Evolutionary conservation across 129 eudicot species (phyloP), one percentile per base, ranked within the genome.

Genomic region (Silybum marianum): DNA sequence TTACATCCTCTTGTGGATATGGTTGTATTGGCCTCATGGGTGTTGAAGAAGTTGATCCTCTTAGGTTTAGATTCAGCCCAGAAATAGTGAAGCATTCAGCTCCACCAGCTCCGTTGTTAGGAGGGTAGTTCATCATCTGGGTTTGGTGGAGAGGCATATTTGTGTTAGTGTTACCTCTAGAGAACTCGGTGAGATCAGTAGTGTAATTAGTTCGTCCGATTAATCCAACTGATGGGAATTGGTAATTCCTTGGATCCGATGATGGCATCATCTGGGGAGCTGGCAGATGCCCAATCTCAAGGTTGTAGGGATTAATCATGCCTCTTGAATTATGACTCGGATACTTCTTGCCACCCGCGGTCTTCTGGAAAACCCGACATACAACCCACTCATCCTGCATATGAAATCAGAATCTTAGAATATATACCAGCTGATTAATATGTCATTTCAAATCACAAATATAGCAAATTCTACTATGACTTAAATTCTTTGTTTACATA

Each of bases 371-470:
- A 19, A 92, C 93, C 2, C 97, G 88, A 77, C 95, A 92, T 1
- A 92, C 95, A 23, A 90, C 97, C 97, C 97, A 92, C 84, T 92
- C 97, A 84, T 92, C 97, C 87, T 92, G 89, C 69, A 86, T 75
- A 25, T 39, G 60, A 32, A 72, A 18, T 8, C 10, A 25, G 4
- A 24, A 24, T 39, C 25, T 78, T 60, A 26, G 36, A 73, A 72
- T 36, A n/a, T n/a, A 62, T 36, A 4, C 36, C 7, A 54, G 63
- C 9, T 40, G 9, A 6, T 39, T 7, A 7, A 39, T 36, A 36
- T 40, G 48, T 40, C 48, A 44, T 44, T 44, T 44, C 54, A 44
- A 44, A 44, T 44, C 54, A 44, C 54, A 2, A 44, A 11, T 44
- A 44, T 44, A 44, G 16, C 54, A 44, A 44, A 44, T 2, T 44